Evolutionary conservation across 2,329 filamentous ascomycete species (phyloP), one percentile per base, ranked within the genome.

Genomic region (Calonectria multiphialidica): DNA sequence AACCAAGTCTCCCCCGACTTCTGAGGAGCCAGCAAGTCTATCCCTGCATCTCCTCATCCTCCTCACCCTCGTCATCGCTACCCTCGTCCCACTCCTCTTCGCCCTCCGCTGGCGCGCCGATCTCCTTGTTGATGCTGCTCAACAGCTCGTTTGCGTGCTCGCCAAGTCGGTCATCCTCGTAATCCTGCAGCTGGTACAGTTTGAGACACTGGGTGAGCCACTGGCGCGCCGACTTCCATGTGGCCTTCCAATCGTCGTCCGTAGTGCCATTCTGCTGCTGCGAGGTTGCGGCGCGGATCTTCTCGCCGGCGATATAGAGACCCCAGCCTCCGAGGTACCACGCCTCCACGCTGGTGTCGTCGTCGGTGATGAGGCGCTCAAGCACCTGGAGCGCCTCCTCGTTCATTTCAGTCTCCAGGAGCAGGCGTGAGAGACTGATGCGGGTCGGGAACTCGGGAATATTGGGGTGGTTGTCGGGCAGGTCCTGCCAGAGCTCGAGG

Each of bases 291-390:
- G 80, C 78, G 40, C 84, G 82, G 79, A 91, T 86, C 87, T 93
- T 94, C 82, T 94, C 90, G 13, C 93, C 94, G 74, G 94, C 87
- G 71, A 98, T 89, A 81, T 95, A 95, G 76, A 97, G 88, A 78
- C 95, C 96, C 94, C 96, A 98, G 5, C 97, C 97, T 50, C 97
- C 97, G 6, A 99, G 88, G 85, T 99, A 99, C 95, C 96, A 98
- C 21, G 95, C 94, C 84, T 99, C 97, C 23, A 99, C 94, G 82
- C 96, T 98, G 80, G 94, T 90, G 81, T 99, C 97, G 77, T 99
- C 96, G 82, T 99, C 97, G 42, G 90, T 88, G 45, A 98, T 91
- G 66, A 99, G 87, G 66, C 95, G 88, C 81, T 98, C 95, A 66
- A 98, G 87, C 3, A 98, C 95, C 69, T 94, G 91, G 70, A 98